phyloP scores from a whole-genome alignment of 2,329 filamentous ascomycete genomes.

The Aspergillus tamarii region DNA sequence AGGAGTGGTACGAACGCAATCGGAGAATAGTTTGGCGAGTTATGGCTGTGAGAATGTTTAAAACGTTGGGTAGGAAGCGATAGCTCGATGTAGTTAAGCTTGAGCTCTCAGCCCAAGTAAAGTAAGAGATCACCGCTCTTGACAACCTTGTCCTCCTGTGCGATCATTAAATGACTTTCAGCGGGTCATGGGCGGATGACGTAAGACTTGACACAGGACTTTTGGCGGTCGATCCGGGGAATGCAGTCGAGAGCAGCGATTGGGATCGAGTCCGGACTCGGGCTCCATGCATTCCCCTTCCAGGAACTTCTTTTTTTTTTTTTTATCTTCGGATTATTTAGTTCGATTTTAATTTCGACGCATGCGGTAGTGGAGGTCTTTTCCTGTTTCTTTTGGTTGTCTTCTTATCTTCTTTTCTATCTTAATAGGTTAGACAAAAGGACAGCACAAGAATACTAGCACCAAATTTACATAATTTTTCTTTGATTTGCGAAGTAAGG shows the following conservation, averaged over 20 bases:
- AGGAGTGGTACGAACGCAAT: background rate
- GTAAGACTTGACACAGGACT: slow-evolving; percentile 34
- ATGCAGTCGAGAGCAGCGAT: background rate
- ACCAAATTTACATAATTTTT: background rate
- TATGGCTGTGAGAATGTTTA: background rate
- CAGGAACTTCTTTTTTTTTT: background rate
- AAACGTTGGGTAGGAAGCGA: background rate
- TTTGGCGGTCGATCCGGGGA: slow-evolving; percentile 32
- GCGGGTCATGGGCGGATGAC: slow-evolving; percentile 33
- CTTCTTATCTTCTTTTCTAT: background rate
- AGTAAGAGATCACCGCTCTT: slow-evolving; percentile 5
- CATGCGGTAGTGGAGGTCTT: background rate
- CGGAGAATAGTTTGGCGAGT: background rate
- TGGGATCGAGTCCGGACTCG: background rate
- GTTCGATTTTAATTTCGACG: background rate
- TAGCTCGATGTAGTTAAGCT: slow-evolving; percentile 4
- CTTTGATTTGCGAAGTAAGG: background rate
- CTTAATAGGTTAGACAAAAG: background rate
- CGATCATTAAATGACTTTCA: slow-evolving; percentile 14
- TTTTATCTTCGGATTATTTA: background rate
- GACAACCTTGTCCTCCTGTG: slow-evolving; percentile 5
- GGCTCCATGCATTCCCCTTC: background rate
- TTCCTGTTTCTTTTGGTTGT: background rate
- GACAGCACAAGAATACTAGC: background rate
- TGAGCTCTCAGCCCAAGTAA: slow-evolving; percentile 1